Conservation (phyloP, 164 flowering plant genomes). For the Houttuynia cordata region DNA sequence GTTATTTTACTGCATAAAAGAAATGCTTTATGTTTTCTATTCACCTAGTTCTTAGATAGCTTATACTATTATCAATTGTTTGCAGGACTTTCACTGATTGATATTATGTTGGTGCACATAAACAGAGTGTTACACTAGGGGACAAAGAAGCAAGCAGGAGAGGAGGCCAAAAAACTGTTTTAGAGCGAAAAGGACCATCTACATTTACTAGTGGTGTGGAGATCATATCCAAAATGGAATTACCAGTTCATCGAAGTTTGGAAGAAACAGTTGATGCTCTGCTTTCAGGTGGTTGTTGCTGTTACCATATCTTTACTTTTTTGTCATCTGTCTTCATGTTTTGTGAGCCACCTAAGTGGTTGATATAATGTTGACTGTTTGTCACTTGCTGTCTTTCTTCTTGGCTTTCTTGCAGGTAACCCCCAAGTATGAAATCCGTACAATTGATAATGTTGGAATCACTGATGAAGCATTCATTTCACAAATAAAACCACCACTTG, state of each 20-base stretch:
- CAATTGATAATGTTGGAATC: slow-evolving; percentile 24
- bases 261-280: slow-evolving; percentile 90
- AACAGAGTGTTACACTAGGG: slow-evolving; percentile 92
- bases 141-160: slow-evolving; percentile 94
- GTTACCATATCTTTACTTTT: background rate
- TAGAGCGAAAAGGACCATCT: slow-evolving; percentile 90
- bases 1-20: too few relatives aligned
- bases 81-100: slow-evolving; percentile 1
- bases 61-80: background rate
- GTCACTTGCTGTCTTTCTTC: background rate
- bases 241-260: slow-evolving; percentile 68
- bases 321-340: background rate
- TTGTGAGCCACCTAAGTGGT: too few relatives aligned
- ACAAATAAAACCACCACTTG: slow-evolving; percentile 14
- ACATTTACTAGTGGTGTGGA: slow-evolving; percentile 81
- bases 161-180: slow-evolving; percentile 78
- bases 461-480: slow-evolving; percentile 8
- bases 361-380: too few relatives aligned
- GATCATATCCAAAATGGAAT: slow-evolving; percentile 68
- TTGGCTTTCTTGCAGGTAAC: slow-evolving; percentile 30
- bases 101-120: slow-evolving; percentile 8
- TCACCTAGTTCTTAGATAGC: too few relatives aligned
- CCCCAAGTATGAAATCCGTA: slow-evolving; percentile 60
- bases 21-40: too few relatives aligned
- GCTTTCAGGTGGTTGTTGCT: slow-evolving; percentile 48